These are phyloP conservation scores for Thalassiosira mediterranea DNA, from an alignment of 352 stramenopile species.

Conservation along the genomic window DNA sequence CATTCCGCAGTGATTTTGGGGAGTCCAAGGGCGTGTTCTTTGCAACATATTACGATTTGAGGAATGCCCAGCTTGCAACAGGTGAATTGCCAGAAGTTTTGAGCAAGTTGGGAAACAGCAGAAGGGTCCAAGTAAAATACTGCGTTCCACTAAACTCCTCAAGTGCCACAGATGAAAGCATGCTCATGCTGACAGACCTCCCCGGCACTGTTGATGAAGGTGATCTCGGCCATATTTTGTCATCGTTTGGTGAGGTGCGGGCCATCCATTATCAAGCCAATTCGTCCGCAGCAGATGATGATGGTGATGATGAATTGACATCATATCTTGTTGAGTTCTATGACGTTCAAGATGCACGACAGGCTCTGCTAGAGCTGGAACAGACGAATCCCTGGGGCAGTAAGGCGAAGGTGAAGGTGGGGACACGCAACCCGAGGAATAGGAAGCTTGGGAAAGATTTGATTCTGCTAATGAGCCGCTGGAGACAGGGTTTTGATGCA, in stretches of 20 bases:
- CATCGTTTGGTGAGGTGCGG: constrained; percentile 72
- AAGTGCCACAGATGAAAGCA: constrained; percentile 72
- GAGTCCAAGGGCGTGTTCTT: constrained; percentile 71
- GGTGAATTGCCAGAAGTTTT: constrained; percentile 58
- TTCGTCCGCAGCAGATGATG: constrained; percentile 34
- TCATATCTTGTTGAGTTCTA: constrained; percentile 81
- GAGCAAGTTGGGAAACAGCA: constrained; percentile 16
- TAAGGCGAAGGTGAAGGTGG: constrained; percentile 66
- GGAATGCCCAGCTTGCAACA: constrained; percentile 70
- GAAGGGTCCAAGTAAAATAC: constrained; percentile 71
- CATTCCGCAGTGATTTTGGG: constrained; percentile 77
- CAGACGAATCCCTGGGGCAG: constrained; percentile 76
- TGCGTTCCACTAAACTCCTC: constrained; percentile 81
- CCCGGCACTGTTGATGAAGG: constrained; percentile 59
- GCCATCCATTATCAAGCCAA: constrained; percentile 63
- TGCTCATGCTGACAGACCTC: constrained; percentile 70
- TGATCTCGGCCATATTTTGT: constrained; percentile 60
- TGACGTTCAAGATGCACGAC: constrained; percentile 82
- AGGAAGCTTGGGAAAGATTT: constrained; percentile 79
- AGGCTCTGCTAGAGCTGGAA: constrained; percentile 79
- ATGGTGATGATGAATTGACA: constrained; percentile 51
- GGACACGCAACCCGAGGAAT: constrained; percentile 60
- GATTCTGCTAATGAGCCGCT: constrained; percentile 71
- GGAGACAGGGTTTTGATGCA: constrained; percentile 70
- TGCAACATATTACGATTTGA: constrained; percentile 81